Evolutionary conservation across 257 asterid genomes (phyloP), one percentile per base, ranked within the genome.

Genomic region (Solanum piurae): DNA sequence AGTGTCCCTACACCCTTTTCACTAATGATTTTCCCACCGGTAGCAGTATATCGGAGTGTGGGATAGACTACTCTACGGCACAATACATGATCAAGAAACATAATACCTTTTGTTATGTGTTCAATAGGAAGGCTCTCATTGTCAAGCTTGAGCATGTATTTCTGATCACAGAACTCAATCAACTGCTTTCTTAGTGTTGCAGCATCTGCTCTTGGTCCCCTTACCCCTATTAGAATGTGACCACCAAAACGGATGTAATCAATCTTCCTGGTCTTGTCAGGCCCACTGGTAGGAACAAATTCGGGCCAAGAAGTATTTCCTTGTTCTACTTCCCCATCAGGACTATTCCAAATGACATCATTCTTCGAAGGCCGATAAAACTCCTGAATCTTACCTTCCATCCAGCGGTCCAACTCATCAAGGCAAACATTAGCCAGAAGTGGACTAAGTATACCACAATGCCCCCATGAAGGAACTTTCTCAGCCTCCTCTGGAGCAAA

Each of bases 281-380:
- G 99, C 16, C 99, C 99, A 85, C 98, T 96, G 3, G 99, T 95
- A 3, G 99, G 99, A 36, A 97, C 99, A 87, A 97, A 97, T 87
- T 97, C 99, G 2, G 99, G 99, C 99, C 99, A 97, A 40, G 99
- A 97, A 36, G 99, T 97, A 88, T 95, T 97, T 42, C 98, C 99
- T 87, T 95, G 99, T 77, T 97, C 98, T 9, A 90, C 92, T 88
- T 96, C 98, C 74, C 96, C 98, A 20, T 94, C 94, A 6, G 97
- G 93, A 66, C 90, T 89, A 87, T 95, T 97, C 99, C 99, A 97
- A 92, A 97, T 95, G 89, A 97, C 98, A 87, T 97, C 99, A 88
- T 87, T 95, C 11, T 94, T 91, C 1, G 99, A 97, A 13, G 99
- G 98, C 86, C 87, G 93, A 86, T 95, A 97, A 49, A 97, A 95